These are phyloP conservation scores for Boletus speciosus DNA, from an alignment of 768 basidiomycete species.

Conservation along the genomic window DNA sequence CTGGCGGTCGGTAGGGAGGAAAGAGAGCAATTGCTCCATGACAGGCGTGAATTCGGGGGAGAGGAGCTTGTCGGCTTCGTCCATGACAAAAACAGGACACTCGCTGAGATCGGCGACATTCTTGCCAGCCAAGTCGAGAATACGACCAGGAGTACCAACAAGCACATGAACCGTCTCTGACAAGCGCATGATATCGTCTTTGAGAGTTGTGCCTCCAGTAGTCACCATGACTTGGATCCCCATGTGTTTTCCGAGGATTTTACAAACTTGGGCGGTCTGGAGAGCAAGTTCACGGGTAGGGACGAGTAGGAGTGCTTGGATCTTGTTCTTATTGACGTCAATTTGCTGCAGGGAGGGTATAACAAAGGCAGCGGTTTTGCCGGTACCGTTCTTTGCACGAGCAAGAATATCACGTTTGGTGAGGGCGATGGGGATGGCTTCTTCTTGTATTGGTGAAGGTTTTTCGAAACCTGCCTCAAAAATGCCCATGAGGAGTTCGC, in stretches of 20 bases:
- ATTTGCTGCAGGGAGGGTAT: conserved; percentile 95
- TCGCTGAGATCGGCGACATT: conserved; percentile 89
- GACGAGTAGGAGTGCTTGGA: conserved; percentile 94
- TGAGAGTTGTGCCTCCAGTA: conserved; percentile 95
- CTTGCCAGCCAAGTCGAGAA: conserved; percentile 92
- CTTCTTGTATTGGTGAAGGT: conserved; percentile 98
- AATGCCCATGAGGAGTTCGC: conserved; percentile 99
- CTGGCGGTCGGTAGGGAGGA: conserved; percentile 82
- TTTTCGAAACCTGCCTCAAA: conserved; percentile 97
- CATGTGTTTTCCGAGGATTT: conserved; percentile 95
- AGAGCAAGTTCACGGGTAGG: conserved; percentile 98
- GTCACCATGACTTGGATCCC: conserved; percentile 98
- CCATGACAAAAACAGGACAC: conserved; percentile 98
- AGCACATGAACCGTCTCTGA: conserved; percentile 91
- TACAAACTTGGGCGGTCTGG: conserved; percentile 98
- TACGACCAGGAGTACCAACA: conserved; percentile 95
- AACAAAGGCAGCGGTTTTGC: conserved; percentile 98
- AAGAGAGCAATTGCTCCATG: conserved; percentile 91
- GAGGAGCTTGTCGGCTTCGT: conserved; percentile 97
- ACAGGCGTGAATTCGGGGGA: conserved; percentile 98
- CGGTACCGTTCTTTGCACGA: conserved; percentile 95
- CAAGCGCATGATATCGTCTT: conserved; percentile 94
- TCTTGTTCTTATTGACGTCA: conserved; percentile 78
- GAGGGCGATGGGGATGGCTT: conserved; percentile 94
- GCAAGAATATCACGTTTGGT: conserved; percentile 92